Evolutionary conservation across 768 basidiomycete species (phyloP).

Genomic region (Astraeus odoratus): DNA sequence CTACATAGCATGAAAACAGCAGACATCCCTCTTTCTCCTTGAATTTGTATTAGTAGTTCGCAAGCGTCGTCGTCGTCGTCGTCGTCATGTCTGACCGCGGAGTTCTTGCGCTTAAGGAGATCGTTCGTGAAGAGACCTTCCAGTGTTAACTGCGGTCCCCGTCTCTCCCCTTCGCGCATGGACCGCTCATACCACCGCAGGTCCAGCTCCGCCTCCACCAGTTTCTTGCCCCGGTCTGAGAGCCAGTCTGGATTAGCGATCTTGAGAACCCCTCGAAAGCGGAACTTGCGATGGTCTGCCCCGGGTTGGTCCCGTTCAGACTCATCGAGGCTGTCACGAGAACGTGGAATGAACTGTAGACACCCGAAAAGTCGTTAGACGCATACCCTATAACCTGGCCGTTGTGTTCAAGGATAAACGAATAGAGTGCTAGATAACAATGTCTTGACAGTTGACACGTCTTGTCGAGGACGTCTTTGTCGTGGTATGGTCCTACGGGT

Average conservation of each 20-base stretch:
- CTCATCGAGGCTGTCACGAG: slow-evolving; percentile 36
- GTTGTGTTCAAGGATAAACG: slow-evolving; percentile 23
- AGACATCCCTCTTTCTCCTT: slow-evolving; percentile 33
- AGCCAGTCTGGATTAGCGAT: slow-evolving; percentile 44
- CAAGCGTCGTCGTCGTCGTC: slow-evolving; percentile 11
- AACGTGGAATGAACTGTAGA: slow-evolving; percentile 1
- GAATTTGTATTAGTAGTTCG: slow-evolving; percentile 35
- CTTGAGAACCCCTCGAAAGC: slow-evolving; percentile 46
- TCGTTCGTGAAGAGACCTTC: slow-evolving; percentile 24
- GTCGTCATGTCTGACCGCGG: slow-evolving; percentile 10
- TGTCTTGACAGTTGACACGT: slow-evolving; percentile 11
- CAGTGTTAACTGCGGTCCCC: slow-evolving; percentile 29
- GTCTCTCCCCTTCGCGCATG: slow-evolving; percentile 13
- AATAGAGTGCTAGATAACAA: slow-evolving; percentile 18
- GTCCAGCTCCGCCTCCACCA: slow-evolving; percentile 39
- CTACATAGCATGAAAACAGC: slow-evolving; percentile 37
- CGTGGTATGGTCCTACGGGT: slow-evolving; percentile 26
- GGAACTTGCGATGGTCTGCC: slow-evolving; percentile 27
- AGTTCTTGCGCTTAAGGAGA: slow-evolving; percentile 10
- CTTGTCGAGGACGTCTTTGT: slow-evolving; percentile 17
- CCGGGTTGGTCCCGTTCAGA: slow-evolving; percentile 33
- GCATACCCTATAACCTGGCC: slow-evolving; percentile 21
- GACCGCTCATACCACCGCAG: slow-evolving; percentile 29
- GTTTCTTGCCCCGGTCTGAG: slow-evolving; percentile 35
- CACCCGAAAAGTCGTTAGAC: not conserved